Percentiles rank a stretch among this genome's conserved stretches.
phyloP scores from a whole-genome alignment of 257 asterid genomes.

The Echium plantagineum region DNA sequence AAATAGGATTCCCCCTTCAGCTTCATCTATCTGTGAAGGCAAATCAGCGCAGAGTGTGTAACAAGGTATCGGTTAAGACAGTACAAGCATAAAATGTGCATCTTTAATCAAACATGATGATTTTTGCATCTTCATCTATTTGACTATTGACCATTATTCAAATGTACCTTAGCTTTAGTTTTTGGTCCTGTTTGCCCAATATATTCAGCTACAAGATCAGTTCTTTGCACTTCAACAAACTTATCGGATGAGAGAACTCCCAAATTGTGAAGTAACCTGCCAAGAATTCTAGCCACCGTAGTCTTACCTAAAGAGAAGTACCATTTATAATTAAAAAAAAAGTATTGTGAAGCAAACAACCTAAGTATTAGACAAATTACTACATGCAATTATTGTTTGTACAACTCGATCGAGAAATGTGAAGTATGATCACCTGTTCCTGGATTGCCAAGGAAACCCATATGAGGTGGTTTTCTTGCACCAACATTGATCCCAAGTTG shows the following conservation, averaged over 20 bases:
- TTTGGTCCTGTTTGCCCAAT: conserved; percentile 83
- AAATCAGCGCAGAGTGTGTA: not conserved
- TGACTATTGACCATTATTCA: not conserved
- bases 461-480: conserved; percentile 76
- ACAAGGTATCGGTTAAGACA: not conserved
- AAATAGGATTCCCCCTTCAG: conserved; percentile 87
- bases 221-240: conserved; percentile 90
- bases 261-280: conserved; percentile 69
- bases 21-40: conserved; percentile 55
- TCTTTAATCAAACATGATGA: not conserved
- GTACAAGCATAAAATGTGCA: not conserved
- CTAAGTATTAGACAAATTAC: too few species aligned
- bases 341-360: not conserved
- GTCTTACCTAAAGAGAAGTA: conserved; percentile 86
- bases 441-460: conserved; percentile 98
- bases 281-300: conserved; percentile 74
- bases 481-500: conserved; percentile 80
- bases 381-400: too few species aligned
- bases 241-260: conserved; percentile 65
- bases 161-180: conserved; percentile 60
- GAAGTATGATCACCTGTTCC: conserved; percentile 51
- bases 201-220: conserved; percentile 80
- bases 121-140: not conserved
- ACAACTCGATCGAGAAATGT: not conserved
- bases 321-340: not conserved